Conservation (phyloP, 2,329 filamentous ascomycete genomes). For the Pyrenophora graminea region DNA sequence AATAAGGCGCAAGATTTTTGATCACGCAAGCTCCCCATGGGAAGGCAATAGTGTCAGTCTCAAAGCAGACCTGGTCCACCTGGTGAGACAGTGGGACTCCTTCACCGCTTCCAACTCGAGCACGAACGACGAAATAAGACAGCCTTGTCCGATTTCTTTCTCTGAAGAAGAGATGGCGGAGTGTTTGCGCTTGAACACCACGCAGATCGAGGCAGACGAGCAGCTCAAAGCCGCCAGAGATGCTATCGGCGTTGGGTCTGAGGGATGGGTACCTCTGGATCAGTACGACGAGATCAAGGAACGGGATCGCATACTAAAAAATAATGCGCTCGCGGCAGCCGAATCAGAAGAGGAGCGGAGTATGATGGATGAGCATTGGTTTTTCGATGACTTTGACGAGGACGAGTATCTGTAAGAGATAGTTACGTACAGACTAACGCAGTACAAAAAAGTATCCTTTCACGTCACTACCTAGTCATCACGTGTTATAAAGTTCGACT, state of each 20-base stretch:
- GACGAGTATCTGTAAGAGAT: constrained; percentile 19
- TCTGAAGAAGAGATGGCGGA: constrained; percentile 24
- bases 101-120: neutral
- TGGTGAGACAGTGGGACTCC: constrained; percentile 25
- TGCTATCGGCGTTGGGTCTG: constrained; percentile 28
- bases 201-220: constrained; percentile 30
- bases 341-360: constrained; percentile 26
- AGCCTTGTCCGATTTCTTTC: constrained; percentile 29
- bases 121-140: constrained; percentile 4
- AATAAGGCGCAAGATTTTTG: constrained; percentile 30
- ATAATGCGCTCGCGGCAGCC: constrained; percentile 26
- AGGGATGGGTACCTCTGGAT: constrained; percentile 36
- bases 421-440: too few relatives aligned
- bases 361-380: constrained; percentile 28
- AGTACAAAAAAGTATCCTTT: too few relatives aligned
- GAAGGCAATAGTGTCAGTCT: constrained; percentile 38
- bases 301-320: constrained; percentile 24
- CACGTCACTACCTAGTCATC: too few relatives aligned
- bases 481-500: too few relatives aligned
- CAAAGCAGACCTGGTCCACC: constrained; percentile 30
- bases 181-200: constrained; percentile 25
- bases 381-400: constrained; percentile 42
- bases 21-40: constrained; percentile 34
- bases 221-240: constrained; percentile 30
- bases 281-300: constrained; percentile 26